Conservation (phyloP, 352 stramenopile genomes). For the Phytophthora aleatoria region DNA sequence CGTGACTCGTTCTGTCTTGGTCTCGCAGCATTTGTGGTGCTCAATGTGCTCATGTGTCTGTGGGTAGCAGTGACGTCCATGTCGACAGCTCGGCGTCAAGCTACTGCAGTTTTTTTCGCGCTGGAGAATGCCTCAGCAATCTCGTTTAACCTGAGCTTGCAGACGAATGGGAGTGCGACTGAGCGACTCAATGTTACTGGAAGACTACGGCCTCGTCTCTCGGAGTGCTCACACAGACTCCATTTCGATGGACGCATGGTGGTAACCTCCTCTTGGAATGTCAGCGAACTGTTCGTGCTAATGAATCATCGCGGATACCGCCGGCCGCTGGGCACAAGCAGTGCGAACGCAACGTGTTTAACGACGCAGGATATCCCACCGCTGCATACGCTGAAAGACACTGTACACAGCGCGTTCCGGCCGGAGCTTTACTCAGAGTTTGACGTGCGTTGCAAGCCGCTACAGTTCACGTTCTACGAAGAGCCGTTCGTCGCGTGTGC, state of each 20-base stretch:
- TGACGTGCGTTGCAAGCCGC: conserved; percentile 32
- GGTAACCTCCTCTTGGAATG: conserved; percentile 20
- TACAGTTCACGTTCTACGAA: conserved; percentile 45
- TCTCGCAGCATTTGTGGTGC: conserved; percentile 28
- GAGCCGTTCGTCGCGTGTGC: conserved; percentile 40
- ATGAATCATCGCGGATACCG: conserved; percentile 48
- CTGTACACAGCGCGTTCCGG: conserved; percentile 35
- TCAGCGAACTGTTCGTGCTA: conserved; percentile 39
- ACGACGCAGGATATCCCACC: conserved; percentile 41
- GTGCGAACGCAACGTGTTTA: conserved; percentile 35
- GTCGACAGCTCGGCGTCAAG: conserved; percentile 27
- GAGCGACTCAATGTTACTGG: conserved; percentile 31
- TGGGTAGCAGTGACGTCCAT: conserved; percentile 28
- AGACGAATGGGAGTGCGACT: conserved; percentile 6
- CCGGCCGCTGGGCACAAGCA: conserved; percentile 7
- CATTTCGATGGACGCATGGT: conserved; percentile 47
- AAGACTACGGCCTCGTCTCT: conserved; percentile 30
- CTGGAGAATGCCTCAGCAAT: conserved; percentile 35
- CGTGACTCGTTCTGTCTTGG: conserved; percentile 35
- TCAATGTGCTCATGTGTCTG: conserved; percentile 43
- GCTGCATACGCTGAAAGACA: conserved; percentile 43
- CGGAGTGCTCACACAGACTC: conserved; percentile 43
- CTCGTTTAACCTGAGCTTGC: conserved; percentile 40
- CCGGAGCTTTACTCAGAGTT: conserved; percentile 35
- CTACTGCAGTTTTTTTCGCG: conserved; percentile 24